Evolutionary conservation across 257 asterid genomes (phyloP), one percentile per base, ranked within the genome.

Genomic region (Mitragyna speciosa): DNA sequence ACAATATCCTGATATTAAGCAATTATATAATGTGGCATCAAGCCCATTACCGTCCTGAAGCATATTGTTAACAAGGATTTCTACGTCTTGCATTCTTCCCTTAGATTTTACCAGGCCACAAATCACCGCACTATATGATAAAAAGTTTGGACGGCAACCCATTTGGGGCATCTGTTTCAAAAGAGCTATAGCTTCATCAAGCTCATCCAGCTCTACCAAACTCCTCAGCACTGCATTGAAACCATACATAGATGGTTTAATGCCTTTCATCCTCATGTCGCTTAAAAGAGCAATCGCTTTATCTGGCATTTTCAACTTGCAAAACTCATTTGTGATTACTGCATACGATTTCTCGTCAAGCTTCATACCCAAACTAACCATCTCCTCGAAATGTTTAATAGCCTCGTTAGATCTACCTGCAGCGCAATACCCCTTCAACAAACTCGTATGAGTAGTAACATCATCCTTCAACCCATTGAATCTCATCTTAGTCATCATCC

Each of bases 401-500:
- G 91, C 92, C 56, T 89, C 92, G 31, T 76, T 76, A 0, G 89
- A 84, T 81, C 87, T 87, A 48, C 88, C 86, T 0, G 83, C 89
- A 56, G 75, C 58, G 75, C 88, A 85, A 75, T 87, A 87, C 39
- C 92, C 92, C 85, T 81, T 89, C 80, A 89, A 63, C 81, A 89
- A 81, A 83, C 87, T 78, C 47, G 91, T 89, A 68, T 85, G 89
- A 19, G 88, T 82, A 0, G 65, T 84, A 12, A 87, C n/a, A 70
- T 84, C 71, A 76, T 86, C 88, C 84, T 81, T 82, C 77, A 87
- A 54, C 54, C 92, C 91, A 7, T 33, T 47, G 78, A 84, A 33
- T 79, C 89, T 84, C 92, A 89, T 87, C 84, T 72, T 82, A 78
- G 80, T 84, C 86, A 85, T 79, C 91, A 83, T 85, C 83, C 68